Conservation (phyloP, 106 monocot genomes). For the Gastrodia elata region DNA sequence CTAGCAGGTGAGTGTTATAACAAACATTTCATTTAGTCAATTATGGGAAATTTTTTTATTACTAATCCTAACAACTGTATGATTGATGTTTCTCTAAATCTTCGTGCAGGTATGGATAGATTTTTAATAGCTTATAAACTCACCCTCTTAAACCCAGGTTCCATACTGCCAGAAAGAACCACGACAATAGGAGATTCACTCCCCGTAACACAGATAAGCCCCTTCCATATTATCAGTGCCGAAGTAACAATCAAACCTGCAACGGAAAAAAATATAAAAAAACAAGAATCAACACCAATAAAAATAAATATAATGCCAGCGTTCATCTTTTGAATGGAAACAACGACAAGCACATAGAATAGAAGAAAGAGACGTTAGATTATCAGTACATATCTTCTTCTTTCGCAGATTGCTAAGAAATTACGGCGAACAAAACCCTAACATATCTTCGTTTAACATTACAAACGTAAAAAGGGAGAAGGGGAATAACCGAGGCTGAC, state of each 20-base stretch:
- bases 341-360: background rate
- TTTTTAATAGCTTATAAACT: too few species aligned
- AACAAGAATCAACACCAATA: background rate
- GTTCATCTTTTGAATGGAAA: background rate
- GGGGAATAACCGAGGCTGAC: conserved; percentile 44
- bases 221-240: conserved; percentile 55
- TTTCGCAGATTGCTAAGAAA: background rate
- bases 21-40: too few species aligned
- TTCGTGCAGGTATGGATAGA: too few species aligned
- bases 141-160: conserved; percentile 56
- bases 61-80: too few species aligned
- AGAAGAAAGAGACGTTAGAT: background rate
- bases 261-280: too few species aligned
- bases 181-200: conserved; percentile 54
- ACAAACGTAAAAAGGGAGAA: background rate
- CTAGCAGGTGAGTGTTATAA: too few species aligned
- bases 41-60: too few species aligned
- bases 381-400: background rate
- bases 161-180: conserved; percentile 55
- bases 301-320: background rate
- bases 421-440: too few species aligned
- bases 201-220: conserved; percentile 39
- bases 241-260: conserved; percentile 39
- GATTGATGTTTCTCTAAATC: too few species aligned
- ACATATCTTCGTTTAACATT: too few species aligned